Evolutionary conservation across 352 stramenopile genomes (phyloP).

Genomic region (Globisporangium camurandrum): DNA sequence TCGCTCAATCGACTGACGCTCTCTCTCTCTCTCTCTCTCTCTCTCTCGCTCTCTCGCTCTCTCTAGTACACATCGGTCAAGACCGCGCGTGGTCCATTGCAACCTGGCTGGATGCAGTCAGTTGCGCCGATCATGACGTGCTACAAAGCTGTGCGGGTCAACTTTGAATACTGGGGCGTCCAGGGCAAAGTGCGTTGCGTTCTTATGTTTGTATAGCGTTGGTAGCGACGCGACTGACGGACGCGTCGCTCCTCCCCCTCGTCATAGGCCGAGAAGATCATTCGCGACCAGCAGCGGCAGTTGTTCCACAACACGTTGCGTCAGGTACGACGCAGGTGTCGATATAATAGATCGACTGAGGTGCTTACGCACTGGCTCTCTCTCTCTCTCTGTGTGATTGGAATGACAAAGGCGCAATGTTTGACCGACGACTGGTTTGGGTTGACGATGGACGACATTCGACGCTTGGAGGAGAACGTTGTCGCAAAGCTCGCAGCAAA

Average conservation of each 20-base stretch:
- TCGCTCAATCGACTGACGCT: neutral
- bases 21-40: neutral
- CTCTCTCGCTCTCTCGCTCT: neutral
- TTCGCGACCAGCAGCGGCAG: slow-evolving; percentile 77
- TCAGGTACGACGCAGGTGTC: slow-evolving; percentile 12
- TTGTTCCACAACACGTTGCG: slow-evolving; percentile 71
- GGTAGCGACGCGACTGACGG: neutral
- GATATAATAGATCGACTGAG: neutral
- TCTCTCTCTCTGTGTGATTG: neutral
- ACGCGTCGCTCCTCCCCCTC: too few species aligned
- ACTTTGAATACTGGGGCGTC: slow-evolving; percentile 86
- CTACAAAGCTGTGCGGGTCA: slow-evolving; percentile 82
- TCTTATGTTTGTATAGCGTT: neutral
- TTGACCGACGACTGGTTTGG: slow-evolving; percentile 79
- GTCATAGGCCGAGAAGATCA: slow-evolving; percentile 60
- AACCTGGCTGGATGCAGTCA: slow-evolving; percentile 57
- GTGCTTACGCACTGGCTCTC: neutral
- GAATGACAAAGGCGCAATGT: slow-evolving; percentile 48
- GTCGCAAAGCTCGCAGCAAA: slow-evolving; percentile 74
- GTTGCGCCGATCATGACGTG: slow-evolving; percentile 79
- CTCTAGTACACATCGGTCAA: slow-evolving; percentile 63
- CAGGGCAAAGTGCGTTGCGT: slow-evolving; percentile 51
- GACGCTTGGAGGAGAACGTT: slow-evolving; percentile 62
- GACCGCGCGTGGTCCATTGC: slow-evolving; percentile 59
- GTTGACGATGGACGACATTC: slow-evolving; percentile 81